Evolutionary conservation across 352 stramenopile genomes (phyloP).

Genomic region (Globisporangium takayamanum): DNA sequence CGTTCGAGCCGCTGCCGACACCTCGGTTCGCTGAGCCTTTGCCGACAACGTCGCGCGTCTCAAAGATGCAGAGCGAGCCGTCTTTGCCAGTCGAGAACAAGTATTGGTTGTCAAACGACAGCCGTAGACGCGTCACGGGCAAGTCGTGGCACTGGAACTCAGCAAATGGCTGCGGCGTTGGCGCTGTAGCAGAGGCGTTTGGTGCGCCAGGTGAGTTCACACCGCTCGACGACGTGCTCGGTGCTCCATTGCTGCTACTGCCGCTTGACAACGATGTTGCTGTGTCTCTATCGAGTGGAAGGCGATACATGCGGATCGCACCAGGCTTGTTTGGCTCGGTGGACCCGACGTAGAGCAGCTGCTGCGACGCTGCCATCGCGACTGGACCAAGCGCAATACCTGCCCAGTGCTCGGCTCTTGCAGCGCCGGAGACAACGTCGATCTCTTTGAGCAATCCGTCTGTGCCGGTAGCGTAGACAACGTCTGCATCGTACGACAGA

Average conservation of each 20-base stretch:
- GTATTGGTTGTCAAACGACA: conserved; percentile 88
- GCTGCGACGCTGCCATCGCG: conserved; percentile 74
- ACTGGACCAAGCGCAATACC: conserved; percentile 69
- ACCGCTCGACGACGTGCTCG: conserved; percentile 10
- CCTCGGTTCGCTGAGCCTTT: conserved; percentile 35
- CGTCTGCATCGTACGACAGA: conserved; percentile 48
- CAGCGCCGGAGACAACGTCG: conserved; percentile 61
- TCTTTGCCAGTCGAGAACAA: conserved; percentile 92
- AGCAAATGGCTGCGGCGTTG: conserved; percentile 23
- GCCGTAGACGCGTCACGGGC: conserved; percentile 56
- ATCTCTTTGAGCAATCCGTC: conserved; percentile 89
- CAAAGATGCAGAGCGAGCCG: conserved; percentile 88
- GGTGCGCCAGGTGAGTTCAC: conserved; percentile 14
- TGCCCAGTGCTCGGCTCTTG: conserved; percentile 51
- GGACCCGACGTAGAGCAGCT: conserved; percentile 87
- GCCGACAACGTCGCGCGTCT: conserved; percentile 58
- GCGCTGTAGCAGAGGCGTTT: conserved; percentile 2
- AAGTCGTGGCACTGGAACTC: conserved; percentile 83
- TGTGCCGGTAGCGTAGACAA: conserved; percentile 87
- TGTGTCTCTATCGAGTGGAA: conserved; percentile 59
- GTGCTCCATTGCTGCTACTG: background rate
- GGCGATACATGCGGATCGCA: conserved; percentile 63
- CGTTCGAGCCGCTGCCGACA: conserved; percentile 18
- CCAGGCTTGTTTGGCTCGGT: conserved; percentile 63
- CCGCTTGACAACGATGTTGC: background rate